A percentile compares a stretch with the other conserved stretches of the same genome.
phyloP scores from a whole-genome alignment of 768 basidiomycete species.

The Lentinus tigrinus region DNA sequence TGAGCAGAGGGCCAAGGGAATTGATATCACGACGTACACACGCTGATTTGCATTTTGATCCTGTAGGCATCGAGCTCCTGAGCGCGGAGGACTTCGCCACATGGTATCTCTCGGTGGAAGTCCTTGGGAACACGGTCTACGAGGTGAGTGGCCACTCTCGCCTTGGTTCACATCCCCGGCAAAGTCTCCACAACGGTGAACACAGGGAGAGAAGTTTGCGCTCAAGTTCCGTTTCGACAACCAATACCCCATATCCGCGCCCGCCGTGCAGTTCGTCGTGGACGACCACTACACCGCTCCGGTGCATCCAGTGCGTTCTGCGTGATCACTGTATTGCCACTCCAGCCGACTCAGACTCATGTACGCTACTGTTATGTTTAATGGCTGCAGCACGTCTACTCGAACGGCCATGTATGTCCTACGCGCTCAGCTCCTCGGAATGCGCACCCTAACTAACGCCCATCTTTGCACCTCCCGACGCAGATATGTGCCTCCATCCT shows the following conservation, averaged over 20 bases:
- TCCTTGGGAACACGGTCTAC: slow-evolving; percentile 83
- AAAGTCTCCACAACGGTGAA: not conserved
- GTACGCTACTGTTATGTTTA: no score
- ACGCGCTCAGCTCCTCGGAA: not conserved
- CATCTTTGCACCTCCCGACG: no score
- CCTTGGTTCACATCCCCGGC: not conserved
- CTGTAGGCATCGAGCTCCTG: slow-evolving; percentile 68
- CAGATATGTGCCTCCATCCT: slow-evolving; percentile 90
- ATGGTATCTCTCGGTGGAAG: slow-evolving; percentile 79
- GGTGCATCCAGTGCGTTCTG: slow-evolving; percentile 66
- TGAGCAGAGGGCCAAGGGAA: slow-evolving; percentile 27
- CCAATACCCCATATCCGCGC: slow-evolving; percentile 83
- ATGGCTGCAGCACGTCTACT: slow-evolving; percentile 77
- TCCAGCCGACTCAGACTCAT: no score
- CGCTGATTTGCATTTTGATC: no score
- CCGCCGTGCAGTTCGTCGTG: slow-evolving; percentile 84
- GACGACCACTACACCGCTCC: slow-evolving; percentile 65
- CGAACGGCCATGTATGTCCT: slow-evolving; percentile 71
- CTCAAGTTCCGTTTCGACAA: slow-evolving; percentile 81
- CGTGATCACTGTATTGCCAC: not conserved
- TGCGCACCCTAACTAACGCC: not conserved
- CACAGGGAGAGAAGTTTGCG: slow-evolving; percentile 72
- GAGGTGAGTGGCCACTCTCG: slow-evolving; percentile 41
- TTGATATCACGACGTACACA: not conserved
- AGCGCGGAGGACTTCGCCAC: slow-evolving; percentile 75